Conservation (phyloP, 2,329 filamentous ascomycete species). For the Meredithiella fracta region DNA sequence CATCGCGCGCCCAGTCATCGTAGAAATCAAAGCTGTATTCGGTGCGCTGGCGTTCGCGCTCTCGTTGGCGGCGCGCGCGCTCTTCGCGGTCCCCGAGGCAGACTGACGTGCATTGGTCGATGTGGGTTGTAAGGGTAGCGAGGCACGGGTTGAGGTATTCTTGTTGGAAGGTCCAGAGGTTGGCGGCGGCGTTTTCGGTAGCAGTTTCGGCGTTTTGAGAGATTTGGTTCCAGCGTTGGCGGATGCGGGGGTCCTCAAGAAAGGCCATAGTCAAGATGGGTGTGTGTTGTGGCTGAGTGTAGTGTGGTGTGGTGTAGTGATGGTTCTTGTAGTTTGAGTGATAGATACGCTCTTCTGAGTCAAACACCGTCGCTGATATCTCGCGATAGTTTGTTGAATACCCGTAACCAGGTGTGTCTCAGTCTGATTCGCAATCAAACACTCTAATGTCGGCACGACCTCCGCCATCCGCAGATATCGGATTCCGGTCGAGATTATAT, state of each 20-base stretch:
- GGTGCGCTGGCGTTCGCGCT: conserved; percentile 46
- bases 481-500: background rate
- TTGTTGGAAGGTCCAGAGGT: conserved; percentile 78
- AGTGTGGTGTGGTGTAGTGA: background rate
- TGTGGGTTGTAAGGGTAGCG: conserved; percentile 43
- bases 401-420: background rate
- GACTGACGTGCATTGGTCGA: conserved; percentile 56
- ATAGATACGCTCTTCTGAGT: background rate
- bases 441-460: background rate
- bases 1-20: conserved; percentile 76
- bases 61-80: conserved; percentile 48
- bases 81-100: conserved; percentile 60
- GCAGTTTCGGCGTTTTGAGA: conserved; percentile 78
- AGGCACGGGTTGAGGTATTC: conserved; percentile 74
- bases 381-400: too few species aligned
- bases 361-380: too few species aligned
- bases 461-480: background rate
- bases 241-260: conserved; percentile 69
- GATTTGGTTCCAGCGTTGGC: conserved; percentile 86
- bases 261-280: conserved; percentile 33
- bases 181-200: conserved; percentile 80
- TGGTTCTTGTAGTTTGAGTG: background rate
- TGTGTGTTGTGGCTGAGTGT: background rate
- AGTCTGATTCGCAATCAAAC: background rate
- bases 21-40: conserved; percentile 94